Evolutionary conservation across 202 grass and related monocot genomes (phyloP), one percentile per base, ranked within the genome.

Genomic region (Musa balbisiana): DNA sequence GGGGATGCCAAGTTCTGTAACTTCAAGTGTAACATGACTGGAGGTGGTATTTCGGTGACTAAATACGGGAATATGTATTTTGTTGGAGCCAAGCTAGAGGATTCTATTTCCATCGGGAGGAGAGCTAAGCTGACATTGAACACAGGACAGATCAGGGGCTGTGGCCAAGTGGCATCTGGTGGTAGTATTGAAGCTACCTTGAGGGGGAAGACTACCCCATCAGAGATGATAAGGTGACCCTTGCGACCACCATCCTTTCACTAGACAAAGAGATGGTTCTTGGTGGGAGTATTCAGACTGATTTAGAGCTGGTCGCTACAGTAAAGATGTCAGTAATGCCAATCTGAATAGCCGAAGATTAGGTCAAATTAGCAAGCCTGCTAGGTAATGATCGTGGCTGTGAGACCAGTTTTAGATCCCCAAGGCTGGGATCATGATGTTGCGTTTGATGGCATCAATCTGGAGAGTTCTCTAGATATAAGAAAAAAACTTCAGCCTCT

Each of bases 341-440:
- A n/a, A n/a, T n/a, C n/a, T n/a, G n/a, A n/a, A n/a, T n/a, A n/a
- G n/a, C n/a, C n/a, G n/a, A n/a, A n/a, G n/a, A n/a, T n/a, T n/a
- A n/a, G n/a, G n/a, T n/a, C n/a, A n/a, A n/a, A n/a, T n/a, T n/a
- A n/a, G n/a, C n/a, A n/a, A 86, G 83, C 59, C 54, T 91, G 68
- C 55, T 97, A 69, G 79, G 85, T 25, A 83, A 87, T 83, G 86
- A 91, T 86, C 83, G 52, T 84, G 82, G 84, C 81, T 93, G 79
- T 26, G 8, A 89, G 88, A 60, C 88, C 93, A 23, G 88, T 97
- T 89, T 84, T 97, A 74, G 93, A 97, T 78, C 84, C 90, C 51
- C 93, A 93, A 80, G 90, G 93, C 79, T 97, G 90, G 90, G 90
- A 97, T 69, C 93, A 93, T 89, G 93, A 97, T 91, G 80, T 93